Conservation (phyloP, 345 rosid genomes). For the Euphorbia peplus region DNA sequence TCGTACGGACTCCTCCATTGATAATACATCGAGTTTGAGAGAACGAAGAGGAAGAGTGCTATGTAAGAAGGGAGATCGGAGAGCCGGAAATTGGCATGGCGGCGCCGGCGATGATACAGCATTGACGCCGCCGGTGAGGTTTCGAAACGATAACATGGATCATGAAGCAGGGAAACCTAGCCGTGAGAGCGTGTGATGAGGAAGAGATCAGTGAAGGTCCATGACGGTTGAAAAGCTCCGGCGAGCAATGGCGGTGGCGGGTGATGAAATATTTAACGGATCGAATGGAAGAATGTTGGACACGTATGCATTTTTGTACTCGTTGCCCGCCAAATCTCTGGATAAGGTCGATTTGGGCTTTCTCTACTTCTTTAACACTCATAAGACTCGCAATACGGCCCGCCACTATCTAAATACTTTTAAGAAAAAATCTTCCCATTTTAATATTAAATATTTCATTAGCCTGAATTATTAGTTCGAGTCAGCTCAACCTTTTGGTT, state of each 20-base stretch:
- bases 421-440: no score
- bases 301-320: constrained; percentile 17
- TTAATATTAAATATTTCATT: no score
- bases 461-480: no score
- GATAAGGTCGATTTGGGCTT: constrained; percentile 12
- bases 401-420: not conserved
- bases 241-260: not conserved
- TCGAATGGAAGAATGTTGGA: constrained; percentile 25
- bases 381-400: not conserved
- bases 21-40: constrained; percentile 29
- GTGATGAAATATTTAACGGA: constrained; percentile 35
- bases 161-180: not conserved
- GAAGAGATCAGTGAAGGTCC: not conserved
- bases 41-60: constrained; percentile 23
- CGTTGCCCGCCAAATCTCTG: constrained; percentile 8
- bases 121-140: constrained; percentile 33
- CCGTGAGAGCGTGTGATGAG: not conserved
- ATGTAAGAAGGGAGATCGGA: constrained; percentile 16
- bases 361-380: not conserved
- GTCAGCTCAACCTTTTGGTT: no score
- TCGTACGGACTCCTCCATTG: constrained; percentile 27
- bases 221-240: not conserved
- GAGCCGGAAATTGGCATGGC: not conserved
- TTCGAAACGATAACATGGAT: constrained; percentile 41
- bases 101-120: constrained; percentile 34